Evolutionary conservation across 176 grass and related monocot genomes (phyloP), one percentile per base, ranked within the genome.

Genomic region (Areca catechu): DNA sequence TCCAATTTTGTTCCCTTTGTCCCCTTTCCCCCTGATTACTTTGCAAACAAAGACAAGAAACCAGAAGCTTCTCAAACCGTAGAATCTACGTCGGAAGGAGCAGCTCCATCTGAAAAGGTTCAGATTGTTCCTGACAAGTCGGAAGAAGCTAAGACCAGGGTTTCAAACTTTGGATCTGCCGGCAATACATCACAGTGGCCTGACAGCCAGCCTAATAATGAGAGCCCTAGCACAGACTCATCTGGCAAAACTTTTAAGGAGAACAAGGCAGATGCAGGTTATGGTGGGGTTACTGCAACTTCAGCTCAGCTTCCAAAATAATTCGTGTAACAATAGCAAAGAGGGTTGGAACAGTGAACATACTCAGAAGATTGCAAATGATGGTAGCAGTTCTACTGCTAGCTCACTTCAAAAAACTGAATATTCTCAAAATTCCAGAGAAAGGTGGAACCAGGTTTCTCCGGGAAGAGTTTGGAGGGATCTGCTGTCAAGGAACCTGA

Each of bases 11-110:
- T 85, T 15, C 87, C 87, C 47, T 98, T 98, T 80, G 83, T 92
- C 15, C 93, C 87, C 4, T 98, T 98, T 30, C 93, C 93, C 56
- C 70, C 93, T 51, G 93, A 65, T 28, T 92, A 98, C 60, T 98
- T 98, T 78, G 87, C 78, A 5, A 92, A 98, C 34, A 98, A 98
- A 79, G 80, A 97, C 49, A 80, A 56, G 6, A 58, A 68, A 51
- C 19, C 48, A 21, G 78, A 80, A 56, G 61, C n/a, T 70, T 54
- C 71, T 65, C 51, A 57, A 54, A 19, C 70, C 20, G 53, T 72
- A 17, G 71, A 15, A 57, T 3, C 16, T 20, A 14, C 70, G 4
- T 29, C 77, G 24, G 78, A 76, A 74, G 68, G 68, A 54, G 70
- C 60, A 37, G 20, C 50, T 47, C 21, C 23, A 66, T n/a, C 65